A percentile compares a stretch with the other conserved stretches of the same genome.
Conservation (phyloP, 2,329 filamentous ascomycete species). For the Paracoccidioides brasiliensis region DNA sequence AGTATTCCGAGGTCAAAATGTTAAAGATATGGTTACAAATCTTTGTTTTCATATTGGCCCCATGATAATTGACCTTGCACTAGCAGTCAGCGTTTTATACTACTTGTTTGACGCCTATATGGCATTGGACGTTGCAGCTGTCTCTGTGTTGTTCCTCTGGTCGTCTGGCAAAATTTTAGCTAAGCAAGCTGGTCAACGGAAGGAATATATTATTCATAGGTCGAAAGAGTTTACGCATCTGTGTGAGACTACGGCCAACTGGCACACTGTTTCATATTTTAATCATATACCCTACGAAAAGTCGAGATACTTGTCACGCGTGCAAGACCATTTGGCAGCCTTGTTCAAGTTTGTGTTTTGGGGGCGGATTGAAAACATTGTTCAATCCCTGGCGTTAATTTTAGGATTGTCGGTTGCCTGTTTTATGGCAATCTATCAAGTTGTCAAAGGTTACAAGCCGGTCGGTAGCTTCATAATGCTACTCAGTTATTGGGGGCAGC, state of each 20-base stretch:
- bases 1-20: constrained; percentile 48
- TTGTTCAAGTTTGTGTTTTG: constrained; percentile 25
- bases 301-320: constrained; percentile 32
- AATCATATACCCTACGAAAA: constrained; percentile 44
- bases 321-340: constrained; percentile 26
- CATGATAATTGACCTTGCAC: constrained; percentile 47
- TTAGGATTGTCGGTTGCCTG: constrained; percentile 37
- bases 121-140: constrained; percentile 36
- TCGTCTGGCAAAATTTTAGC: constrained; percentile 30
- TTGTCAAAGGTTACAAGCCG: constrained; percentile 36
- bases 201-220: constrained; percentile 28
- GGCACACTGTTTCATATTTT: constrained; percentile 47
- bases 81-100: constrained; percentile 50
- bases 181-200: constrained; percentile 28
- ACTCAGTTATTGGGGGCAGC: constrained; percentile 49
- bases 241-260: constrained; percentile 47
- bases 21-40: constrained; percentile 48
- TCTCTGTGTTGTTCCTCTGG: constrained; percentile 41
- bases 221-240: constrained; percentile 41
- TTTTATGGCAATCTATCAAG: constrained; percentile 42
- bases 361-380: constrained; percentile 23
- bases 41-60: constrained; percentile 48
- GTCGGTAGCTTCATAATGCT: constrained; percentile 53
- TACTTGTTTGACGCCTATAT: constrained; percentile 51
- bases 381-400: constrained; percentile 36